phyloP scores from a whole-genome alignment of 2,329 filamentous ascomycete species.

The Trichoderma sp. region DNA sequence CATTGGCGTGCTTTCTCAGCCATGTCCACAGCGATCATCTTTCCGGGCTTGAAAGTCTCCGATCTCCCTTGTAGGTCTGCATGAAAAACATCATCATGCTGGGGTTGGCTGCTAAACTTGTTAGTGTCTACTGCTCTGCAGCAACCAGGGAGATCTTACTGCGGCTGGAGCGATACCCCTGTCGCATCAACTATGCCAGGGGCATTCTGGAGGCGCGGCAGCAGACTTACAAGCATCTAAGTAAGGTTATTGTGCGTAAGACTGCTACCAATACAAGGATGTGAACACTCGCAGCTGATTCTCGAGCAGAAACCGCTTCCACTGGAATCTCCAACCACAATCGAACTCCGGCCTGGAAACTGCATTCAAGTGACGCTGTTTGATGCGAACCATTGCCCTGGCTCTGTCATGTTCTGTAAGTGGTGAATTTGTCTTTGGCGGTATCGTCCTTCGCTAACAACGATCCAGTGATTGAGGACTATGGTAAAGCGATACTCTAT shows the following conservation, averaged over 20 bases:
- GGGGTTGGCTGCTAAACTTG: background rate
- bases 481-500: slow-evolving; percentile 74
- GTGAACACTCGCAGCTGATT: background rate
- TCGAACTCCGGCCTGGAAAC: slow-evolving; percentile 71
- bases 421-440: background rate
- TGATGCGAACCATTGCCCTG: slow-evolving; percentile 89
- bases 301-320: slow-evolving; percentile 69
- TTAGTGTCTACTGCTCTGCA: slow-evolving; percentile 79
- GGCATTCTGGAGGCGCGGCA: slow-evolving; percentile 74
- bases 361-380: slow-evolving; percentile 80
- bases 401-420: slow-evolving; percentile 83
- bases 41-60: slow-evolving; percentile 72
- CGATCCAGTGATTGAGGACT: slow-evolving; percentile 67
- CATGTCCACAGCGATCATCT: slow-evolving; percentile 94
- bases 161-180: slow-evolving; percentile 74
- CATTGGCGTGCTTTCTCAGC: slow-evolving; percentile 83
- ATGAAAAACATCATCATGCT: background rate
- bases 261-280: too few relatives aligned
- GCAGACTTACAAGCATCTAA: slow-evolving; percentile 75
- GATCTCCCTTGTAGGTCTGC: slow-evolving; percentile 66
- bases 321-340: slow-evolving; percentile 72
- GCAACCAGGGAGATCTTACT: slow-evolving; percentile 81
- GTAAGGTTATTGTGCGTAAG: slow-evolving; percentile 60
- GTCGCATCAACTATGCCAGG: slow-evolving; percentile 77
- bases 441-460: background rate